A percentile compares a stretch with the other conserved stretches of the same genome.
Conservation (phyloP, 306 rosid species). For the Alnus glutinosa region DNA sequence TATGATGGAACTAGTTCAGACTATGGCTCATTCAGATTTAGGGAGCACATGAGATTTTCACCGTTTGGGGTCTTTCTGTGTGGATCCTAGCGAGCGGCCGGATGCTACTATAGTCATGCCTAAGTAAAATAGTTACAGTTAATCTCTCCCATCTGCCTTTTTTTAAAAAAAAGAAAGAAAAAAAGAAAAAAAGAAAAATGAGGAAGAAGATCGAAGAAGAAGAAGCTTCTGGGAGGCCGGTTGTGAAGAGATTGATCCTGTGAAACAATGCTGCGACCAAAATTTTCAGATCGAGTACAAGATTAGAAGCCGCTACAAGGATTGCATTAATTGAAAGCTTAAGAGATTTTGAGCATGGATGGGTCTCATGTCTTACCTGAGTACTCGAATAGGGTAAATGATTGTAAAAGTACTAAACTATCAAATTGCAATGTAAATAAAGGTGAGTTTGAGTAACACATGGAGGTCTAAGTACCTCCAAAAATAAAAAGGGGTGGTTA, state of each 20-base stretch:
- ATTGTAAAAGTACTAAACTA: conserved; percentile 60
- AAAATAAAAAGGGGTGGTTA: no score
- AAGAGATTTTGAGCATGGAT: conserved; percentile 56
- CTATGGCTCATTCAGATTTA: no score
- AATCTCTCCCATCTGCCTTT: no score
- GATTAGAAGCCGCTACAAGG: conserved; percentile 79
- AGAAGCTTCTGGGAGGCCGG: conserved; percentile 68
- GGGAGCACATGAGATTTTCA: no score
- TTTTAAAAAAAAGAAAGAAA: no score
- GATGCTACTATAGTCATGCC: no score
- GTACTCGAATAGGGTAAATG: conserved; percentile 52
- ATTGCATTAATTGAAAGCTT: conserved; percentile 57
- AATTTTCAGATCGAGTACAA: conserved; percentile 83
- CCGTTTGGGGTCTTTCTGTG: no score
- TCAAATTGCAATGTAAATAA: conserved; percentile 88
- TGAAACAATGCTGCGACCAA: conserved; percentile 82
- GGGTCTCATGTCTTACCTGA: conserved; percentile 41
- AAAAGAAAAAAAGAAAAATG: no score
- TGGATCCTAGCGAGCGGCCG: no score
- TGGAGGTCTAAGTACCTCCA: not conserved
- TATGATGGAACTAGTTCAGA: no score
- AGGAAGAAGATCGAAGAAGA: no score
- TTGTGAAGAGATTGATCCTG: conserved; percentile 81
- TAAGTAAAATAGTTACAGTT: no score
- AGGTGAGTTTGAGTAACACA: conserved; percentile 37